Base-by-base conservation (phyloP, 768 basidiomycete genomes). In the Trametes cingulata region DNA sequence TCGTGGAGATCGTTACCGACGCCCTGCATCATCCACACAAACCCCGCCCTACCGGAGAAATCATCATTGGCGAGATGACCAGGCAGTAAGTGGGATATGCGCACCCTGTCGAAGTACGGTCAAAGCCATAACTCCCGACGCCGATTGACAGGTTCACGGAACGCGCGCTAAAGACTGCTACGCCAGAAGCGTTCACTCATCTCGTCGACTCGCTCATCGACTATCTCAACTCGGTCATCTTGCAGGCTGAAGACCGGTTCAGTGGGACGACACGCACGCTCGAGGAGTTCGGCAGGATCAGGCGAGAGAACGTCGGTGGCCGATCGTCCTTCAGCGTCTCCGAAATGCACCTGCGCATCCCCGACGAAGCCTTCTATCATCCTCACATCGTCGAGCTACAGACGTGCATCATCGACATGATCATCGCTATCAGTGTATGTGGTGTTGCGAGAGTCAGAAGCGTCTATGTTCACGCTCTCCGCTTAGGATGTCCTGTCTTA, bases 341-440 rank as follows among this genome's bases (percentile, higher is more conserved):
- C 35, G 62, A 64, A 17, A 76, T 85, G 40, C 82, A 80, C 45
- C 78, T 85, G 43, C 82, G 87, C 67, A 74, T 88, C 29, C 82
- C 84, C 5, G 82, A 88, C 52, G 77, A 80, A 46, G 77, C 85
- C 17, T 83, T 82, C 62, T 75, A 82, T 43, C 77, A 89, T 67
- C 75, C 82, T 14, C 71, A 63, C 20, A 82, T 88, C 67, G 72
- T 75, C 64, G 76, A 77, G 45, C 76, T 83, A 12, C 81, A 82
- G 62, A 79, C 75, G 67, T 79, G 80, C 9, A 82, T 82, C 17
- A 78, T 78, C 35, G 87, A 90, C 67, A 74, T 86, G 58, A 80
- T 89, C 52, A 83, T 82, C 68, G 85, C 82, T 81, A 74, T 85
- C 25, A 88, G 89, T 69, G 87, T 88, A 61, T 66, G 82, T 72